phyloP scores from a whole-genome alignment of 2,329 filamentous ascomycete genomes.

The Talaromyces piceae region DNA sequence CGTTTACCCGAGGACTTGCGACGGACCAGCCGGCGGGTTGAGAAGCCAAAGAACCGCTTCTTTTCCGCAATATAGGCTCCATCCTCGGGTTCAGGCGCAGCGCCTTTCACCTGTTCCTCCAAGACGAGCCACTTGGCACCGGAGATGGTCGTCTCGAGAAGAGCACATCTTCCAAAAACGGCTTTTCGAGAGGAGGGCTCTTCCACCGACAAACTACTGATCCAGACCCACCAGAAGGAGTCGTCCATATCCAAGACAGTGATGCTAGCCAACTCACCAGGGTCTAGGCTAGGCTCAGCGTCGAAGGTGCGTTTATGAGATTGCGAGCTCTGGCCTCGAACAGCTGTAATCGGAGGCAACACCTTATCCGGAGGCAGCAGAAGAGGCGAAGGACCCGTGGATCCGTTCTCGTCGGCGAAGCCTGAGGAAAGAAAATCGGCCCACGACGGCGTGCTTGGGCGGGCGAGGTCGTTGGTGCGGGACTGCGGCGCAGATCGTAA shows the following conservation, averaged over 20 bases:
- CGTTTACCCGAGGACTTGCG: conserved; percentile 65
- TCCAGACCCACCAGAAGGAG: conserved; percentile 99
- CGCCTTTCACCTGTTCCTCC: conserved; percentile 93
- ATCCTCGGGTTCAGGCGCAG: conserved; percentile 72
- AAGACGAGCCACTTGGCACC: conserved; percentile 85
- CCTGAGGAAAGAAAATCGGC: conserved; percentile 94
- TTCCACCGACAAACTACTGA: conserved; percentile 87
- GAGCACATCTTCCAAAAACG: conserved; percentile 85
- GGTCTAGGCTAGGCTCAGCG: conserved; percentile 63
- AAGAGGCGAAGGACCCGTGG: conserved; percentile 57
- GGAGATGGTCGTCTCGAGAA: conserved; percentile 79
- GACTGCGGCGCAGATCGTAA: conserved; percentile 62
- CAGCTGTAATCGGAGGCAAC: conserved; percentile 68
- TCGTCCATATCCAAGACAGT: conserved; percentile 80
- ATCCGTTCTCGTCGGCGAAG: conserved; percentile 69
- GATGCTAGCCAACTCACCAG: conserved; percentile 91
- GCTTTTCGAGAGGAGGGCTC: conserved; percentile 80
- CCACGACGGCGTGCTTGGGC: conserved; percentile 95
- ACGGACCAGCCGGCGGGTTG: conserved; percentile 60
- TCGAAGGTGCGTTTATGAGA: conserved; percentile 71
- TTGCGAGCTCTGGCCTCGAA: conserved; percentile 74
- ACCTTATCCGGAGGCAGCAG: conserved; percentile 87
- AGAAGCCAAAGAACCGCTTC: conserved; percentile 84
- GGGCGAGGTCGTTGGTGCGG: conserved; percentile 57
- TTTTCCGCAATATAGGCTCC: conserved; percentile 92